phyloP scores from a whole-genome alignment of 208 protist genomes.

The Leishmania arabica region DNA sequence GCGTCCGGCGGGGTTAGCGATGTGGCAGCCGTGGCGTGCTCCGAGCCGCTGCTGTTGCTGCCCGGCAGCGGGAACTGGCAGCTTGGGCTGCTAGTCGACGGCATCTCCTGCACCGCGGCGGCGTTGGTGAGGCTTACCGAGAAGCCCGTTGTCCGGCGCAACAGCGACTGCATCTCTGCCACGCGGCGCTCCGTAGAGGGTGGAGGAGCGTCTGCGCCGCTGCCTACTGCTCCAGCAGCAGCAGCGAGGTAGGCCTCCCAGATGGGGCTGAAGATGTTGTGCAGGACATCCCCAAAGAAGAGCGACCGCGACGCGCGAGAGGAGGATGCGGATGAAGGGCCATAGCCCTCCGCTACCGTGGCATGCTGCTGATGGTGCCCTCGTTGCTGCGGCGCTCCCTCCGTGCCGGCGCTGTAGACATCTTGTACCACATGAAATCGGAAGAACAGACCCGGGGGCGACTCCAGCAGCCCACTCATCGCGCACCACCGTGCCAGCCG shows the following conservation, averaged over 20 bases:
- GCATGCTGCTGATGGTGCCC: not conserved
- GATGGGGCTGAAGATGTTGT: slow-evolving; percentile 97
- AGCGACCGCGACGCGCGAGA: slow-evolving; percentile 2
- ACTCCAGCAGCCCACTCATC: slow-evolving; percentile 45
- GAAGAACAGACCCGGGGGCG: slow-evolving; percentile 36
- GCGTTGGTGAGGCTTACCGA: slow-evolving; percentile 41
- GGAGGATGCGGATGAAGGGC: not conserved
- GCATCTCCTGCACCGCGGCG: slow-evolving; percentile 59
- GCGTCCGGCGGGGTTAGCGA: slow-evolving; percentile 91
- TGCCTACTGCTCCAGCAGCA: not conserved
- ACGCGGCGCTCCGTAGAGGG: not conserved
- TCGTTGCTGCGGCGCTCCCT: too few relatives aligned
- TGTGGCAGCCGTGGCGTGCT: not conserved
- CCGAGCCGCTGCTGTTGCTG: not conserved
- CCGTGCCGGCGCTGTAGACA: slow-evolving; percentile 43
- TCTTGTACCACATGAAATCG: slow-evolving; percentile 54
- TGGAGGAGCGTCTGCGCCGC: not conserved
- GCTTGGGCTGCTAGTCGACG: slow-evolving; percentile 15
- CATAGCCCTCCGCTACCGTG: not conserved
- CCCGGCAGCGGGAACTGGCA: slow-evolving; percentile 23
- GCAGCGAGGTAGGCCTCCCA: slow-evolving; percentile 92
- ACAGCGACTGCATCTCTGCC: slow-evolving; percentile 87
- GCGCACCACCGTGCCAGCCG: slow-evolving; percentile 72
- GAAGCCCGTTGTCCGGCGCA: slow-evolving; percentile 93
- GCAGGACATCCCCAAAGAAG: slow-evolving; percentile 91